Evolutionary conservation across 2,329 filamentous ascomycete species (phyloP), one percentile per base, ranked within the genome.

Genomic region (Helotiales sp.): DNA sequence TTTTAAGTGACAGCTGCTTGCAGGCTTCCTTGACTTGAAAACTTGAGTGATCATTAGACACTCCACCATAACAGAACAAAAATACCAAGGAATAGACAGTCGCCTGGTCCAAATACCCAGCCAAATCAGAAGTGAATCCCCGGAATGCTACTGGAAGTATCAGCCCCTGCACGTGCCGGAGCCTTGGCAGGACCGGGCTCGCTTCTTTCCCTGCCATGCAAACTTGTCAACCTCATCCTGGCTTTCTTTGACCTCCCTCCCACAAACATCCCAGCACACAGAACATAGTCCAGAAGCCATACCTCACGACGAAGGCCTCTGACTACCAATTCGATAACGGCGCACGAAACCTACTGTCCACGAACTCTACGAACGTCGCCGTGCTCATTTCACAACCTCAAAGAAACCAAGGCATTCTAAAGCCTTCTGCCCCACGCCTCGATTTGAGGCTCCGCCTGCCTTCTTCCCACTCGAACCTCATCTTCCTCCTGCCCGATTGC

Each of bases 371-470:
- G 47, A 55, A 28, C 28, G 34, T 30, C n/a, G 22, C 26, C 28
- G 30, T 20, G 40, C 26, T 28, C 7, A 66, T 61, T 28, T 52
- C 55, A 69, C 47, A 37, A 7, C 30, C 40, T 37, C 40, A 22
- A 6, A 26, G 30, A 34, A 54, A 64, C 28, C 62, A 64, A 64
- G 30, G 47, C 40, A 45, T 61, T 47, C 54, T n/a, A 45, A 49
- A 61, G 49, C 24, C 69, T 60, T 68, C 66, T 69, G 47, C 68
- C 70, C 71, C 69, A 68, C 70, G 55, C 68, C 63, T 65, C 65
- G 50, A 64, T 50, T 34, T 34, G 58, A 68, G 62, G 63, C 55
- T 63, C 63, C 62, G 50, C 65, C 57, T 66, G 61, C 54, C 43
- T 63, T 45, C 22, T n/a, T n/a, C n/a, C n/a, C n/a, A 60, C 52